A percentile compares a stretch with the other conserved stretches of the same genome.
Evolutionary conservation across 1,284 basidiomycete genomes (phyloP).

Genomic region (Inonotus obliquus): DNA sequence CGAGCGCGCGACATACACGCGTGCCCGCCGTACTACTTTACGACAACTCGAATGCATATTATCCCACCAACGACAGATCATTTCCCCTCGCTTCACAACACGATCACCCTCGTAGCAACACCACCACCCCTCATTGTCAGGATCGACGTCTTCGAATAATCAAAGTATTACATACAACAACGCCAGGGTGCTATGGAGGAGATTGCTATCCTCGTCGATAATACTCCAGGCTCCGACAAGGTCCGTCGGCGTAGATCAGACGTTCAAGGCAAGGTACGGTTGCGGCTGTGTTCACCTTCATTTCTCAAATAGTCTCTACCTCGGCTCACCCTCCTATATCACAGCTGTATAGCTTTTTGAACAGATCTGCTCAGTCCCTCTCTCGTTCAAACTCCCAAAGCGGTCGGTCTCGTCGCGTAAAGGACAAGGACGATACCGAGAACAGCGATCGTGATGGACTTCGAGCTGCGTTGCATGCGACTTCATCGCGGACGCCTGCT

Average conservation of each 20-base stretch:
- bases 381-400: slow-evolving; percentile 16
- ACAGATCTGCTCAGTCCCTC: slow-evolving; percentile 16
- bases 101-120: not conserved
- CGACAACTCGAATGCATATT: slow-evolving; percentile 1
- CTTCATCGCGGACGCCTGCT: slow-evolving; percentile 10
- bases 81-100: not conserved
- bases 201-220: not conserved
- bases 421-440: not conserved
- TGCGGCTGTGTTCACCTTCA: not conserved
- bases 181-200: not conserved
- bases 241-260: slow-evolving; percentile 16
- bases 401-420: slow-evolving; percentile 11
- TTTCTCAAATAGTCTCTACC: not conserved
- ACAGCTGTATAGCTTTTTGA: slow-evolving; percentile 17
- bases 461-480: slow-evolving; percentile 5
- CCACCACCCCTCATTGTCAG: not conserved
- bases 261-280: slow-evolving; percentile 13
- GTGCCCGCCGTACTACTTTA: not conserved
- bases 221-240: slow-evolving; percentile 5
- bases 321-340: not conserved
- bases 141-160: not conserved
- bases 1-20: slow-evolving; percentile 13
- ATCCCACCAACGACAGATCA: not conserved
- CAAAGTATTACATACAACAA: not conserved
- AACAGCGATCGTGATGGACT: slow-evolving; percentile 1